A percentile compares a stretch with the other conserved stretches of the same genome.
Evolutionary conservation across 495 filamentous ascomycete genomes (phyloP).

Genomic region (Acidomyces sp.): DNA sequence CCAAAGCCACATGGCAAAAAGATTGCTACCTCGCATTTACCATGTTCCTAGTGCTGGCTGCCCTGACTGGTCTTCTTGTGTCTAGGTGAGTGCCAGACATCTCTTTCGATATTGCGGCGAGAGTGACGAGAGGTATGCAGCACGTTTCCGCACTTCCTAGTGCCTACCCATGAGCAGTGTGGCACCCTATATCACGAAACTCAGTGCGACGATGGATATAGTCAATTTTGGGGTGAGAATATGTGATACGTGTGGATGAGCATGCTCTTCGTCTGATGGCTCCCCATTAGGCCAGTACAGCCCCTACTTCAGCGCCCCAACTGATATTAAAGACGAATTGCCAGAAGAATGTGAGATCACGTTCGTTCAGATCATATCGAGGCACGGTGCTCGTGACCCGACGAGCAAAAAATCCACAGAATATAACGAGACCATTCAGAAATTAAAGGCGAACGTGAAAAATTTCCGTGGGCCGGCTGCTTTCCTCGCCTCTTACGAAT

Average conservation of each 20-base stretch:
- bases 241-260: neutral
- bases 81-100: neutral
- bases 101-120: too few relatives aligned
- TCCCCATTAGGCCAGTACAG: slow-evolving; percentile 47
- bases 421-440: slow-evolving; percentile 44
- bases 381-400: slow-evolving; percentile 75
- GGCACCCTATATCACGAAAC: slow-evolving; percentile 50
- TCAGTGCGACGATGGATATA: slow-evolving; percentile 43
- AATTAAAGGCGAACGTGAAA: slow-evolving; percentile 45
- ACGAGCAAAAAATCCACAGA: slow-evolving; percentile 44
- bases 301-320: slow-evolving; percentile 62
- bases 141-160: too few relatives aligned
- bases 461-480: slow-evolving; percentile 43
- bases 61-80: neutral
- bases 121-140: too few relatives aligned
- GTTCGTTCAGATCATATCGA: slow-evolving; percentile 65
- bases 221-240: slow-evolving; percentile 55
- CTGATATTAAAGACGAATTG: slow-evolving; percentile 41
- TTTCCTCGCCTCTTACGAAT: slow-evolving; percentile 57
- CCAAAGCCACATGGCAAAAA: neutral
- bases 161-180: slow-evolving; percentile 30
- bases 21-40: neutral
- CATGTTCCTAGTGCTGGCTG: neutral
- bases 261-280: neutral
- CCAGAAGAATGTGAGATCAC: slow-evolving; percentile 55